Conservation (phyloP, 805 yeast species). For the Grigorovia transvaalensis region DNA sequence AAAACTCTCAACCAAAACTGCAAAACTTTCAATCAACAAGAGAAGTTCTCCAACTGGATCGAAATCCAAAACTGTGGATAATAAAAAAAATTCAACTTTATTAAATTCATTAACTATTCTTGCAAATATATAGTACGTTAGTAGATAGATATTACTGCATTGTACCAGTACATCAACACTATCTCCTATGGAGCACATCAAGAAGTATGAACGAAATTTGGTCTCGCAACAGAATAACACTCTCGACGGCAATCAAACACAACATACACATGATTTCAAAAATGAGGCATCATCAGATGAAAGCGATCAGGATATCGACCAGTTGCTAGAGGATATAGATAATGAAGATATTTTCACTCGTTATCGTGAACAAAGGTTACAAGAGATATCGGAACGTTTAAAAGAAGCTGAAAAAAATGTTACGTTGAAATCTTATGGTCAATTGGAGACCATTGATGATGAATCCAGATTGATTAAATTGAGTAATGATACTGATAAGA, state of each 20-base stretch:
- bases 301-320: conserved; percentile 30
- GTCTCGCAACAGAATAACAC: background rate
- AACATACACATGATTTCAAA: background rate
- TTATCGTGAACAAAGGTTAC: conserved; percentile 55
- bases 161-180: background rate
- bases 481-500: conserved; percentile 34
- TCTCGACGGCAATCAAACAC: background rate
- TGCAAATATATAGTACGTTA: no score
- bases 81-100: no score
- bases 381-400: conserved; percentile 39
- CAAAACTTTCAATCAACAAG: no score
- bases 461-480: conserved; percentile 50
- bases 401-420: conserved; percentile 29
- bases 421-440: conserved; percentile 36
- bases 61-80: no score
- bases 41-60: no score
- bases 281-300: conserved; percentile 1
- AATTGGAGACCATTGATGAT: conserved; percentile 31
- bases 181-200: background rate
- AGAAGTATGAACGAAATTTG: conserved; percentile 1
- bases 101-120: no score
- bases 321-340: conserved; percentile 39
- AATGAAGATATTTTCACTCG: conserved; percentile 35
- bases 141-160: no score
- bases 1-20: no score